These are phyloP conservation scores for Linnemannia zychae DNA, from an alignment of 192 early-diverging fungal species.

Conservation along the genomic window DNA sequence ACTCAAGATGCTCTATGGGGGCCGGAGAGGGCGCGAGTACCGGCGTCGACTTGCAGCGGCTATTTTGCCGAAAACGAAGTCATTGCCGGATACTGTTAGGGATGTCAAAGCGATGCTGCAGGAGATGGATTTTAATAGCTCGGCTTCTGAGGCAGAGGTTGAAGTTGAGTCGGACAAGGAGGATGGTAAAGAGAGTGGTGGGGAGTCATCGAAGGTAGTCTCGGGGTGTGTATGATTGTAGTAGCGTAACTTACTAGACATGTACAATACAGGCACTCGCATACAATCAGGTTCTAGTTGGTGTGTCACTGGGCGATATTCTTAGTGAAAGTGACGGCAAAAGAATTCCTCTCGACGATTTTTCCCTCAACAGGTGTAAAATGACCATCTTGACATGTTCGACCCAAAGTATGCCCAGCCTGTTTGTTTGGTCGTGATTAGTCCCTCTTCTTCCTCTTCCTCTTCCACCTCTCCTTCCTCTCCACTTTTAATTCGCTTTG, in stretches of 20 bases:
- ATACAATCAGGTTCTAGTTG: too few relatives aligned
- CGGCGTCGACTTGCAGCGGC: constrained; percentile 39
- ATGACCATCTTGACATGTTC: too few relatives aligned
- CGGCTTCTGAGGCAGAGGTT: background rate
- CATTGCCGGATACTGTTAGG: constrained; percentile 34
- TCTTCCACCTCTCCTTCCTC: too few relatives aligned
- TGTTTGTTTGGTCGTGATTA: too few relatives aligned
- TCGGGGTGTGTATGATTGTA: constrained; percentile 1
- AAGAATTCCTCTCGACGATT: too few relatives aligned
- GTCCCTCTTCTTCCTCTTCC: too few relatives aligned
- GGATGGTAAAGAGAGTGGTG: too few relatives aligned
- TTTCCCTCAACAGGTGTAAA: too few relatives aligned
- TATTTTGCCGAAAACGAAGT: constrained; percentile 37
- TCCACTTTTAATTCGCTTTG: too few relatives aligned
- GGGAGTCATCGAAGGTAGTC: background rate
- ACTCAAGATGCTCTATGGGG: constrained; percentile 58
- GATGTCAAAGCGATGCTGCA: constrained; percentile 41
- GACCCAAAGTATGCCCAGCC: too few relatives aligned
- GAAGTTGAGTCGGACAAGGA: constrained; percentile 15
- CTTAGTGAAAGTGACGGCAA: too few relatives aligned
- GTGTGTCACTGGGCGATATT: too few relatives aligned
- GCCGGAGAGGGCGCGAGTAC: constrained; percentile 50
- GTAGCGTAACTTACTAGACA: background rate
- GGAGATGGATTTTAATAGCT: constrained; percentile 28
- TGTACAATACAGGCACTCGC: background rate